These are phyloP conservation scores for Linderniella brevidens DNA, from an alignment of 257 asterid species.

Conservation along the genomic window DNA sequence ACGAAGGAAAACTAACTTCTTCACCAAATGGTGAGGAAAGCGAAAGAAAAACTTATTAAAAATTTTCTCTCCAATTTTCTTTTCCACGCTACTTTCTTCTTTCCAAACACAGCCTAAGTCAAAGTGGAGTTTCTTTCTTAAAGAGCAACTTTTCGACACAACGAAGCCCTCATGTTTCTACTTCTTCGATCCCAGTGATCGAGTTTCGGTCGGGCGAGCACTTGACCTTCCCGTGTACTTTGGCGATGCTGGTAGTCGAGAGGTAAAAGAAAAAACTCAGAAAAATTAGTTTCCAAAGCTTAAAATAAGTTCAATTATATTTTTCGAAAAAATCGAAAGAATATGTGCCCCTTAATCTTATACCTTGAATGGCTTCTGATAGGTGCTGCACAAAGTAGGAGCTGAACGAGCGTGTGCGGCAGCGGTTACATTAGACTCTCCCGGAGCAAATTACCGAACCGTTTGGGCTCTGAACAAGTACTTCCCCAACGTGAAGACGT, in stretches of 20 bases:
- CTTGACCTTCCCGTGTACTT: conserved; percentile 99
- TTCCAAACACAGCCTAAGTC: too few species aligned
- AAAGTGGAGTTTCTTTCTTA: too few species aligned
- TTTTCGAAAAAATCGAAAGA: conserved; percentile 1
- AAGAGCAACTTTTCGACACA: too few species aligned
- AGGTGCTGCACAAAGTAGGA: conserved; percentile 98
- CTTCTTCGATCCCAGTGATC: conserved; percentile 47
- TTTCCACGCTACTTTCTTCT: too few species aligned
- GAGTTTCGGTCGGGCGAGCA: conserved; percentile 90
- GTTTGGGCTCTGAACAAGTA: conserved; percentile 99
- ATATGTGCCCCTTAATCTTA: too few species aligned
- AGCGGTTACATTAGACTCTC: conserved; percentile 88
- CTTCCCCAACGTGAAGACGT: conserved; percentile 87
- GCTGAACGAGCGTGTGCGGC: conserved; percentile 99
- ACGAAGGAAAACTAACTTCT: too few species aligned
- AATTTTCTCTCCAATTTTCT: too few species aligned
- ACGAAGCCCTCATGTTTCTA: neutral
- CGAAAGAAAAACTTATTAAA: too few species aligned
- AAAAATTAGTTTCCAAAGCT: neutral
- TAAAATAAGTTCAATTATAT: conserved; percentile 2
- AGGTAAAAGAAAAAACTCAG: conserved; percentile 57
- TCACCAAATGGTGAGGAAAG: too few species aligned
- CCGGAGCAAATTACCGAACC: conserved; percentile 98
- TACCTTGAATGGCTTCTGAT: too few species aligned
- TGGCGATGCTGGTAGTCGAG: conserved; percentile 99